Evolutionary conservation across 1,139 yeast genomes (phyloP), one percentile per base, ranked within the genome.

Genomic region (Saccharomyces hybrid): DNA sequence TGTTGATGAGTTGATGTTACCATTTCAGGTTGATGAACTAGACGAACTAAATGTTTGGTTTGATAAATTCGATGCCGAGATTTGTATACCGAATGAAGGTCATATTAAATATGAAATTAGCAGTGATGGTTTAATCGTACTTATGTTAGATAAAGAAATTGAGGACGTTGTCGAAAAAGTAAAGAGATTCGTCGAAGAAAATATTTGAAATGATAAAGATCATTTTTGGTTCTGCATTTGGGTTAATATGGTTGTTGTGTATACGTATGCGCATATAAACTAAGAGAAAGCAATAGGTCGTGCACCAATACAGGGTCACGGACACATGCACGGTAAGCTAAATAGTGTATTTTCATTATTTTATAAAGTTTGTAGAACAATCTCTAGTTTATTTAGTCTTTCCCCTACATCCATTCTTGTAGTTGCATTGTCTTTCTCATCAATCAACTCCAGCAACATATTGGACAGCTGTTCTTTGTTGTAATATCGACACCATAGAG

Each of bases 21-120:
- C 71, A 8, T 64, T 73, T 20, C 67, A 68, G 6, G 79, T 77
- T 46, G 81, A 82, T 9, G 81, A 79, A 46, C 71, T 82, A 75
- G 83, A 81, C 56, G 83, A 79, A 57, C 68, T 83, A 64, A 83
- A 84, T 62, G 69, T 65, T 34, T 83, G 84, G 70, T 84, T 84
- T 63, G 87, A 84, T 63, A 71, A 70, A 51, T 84, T 84, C 62
- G 89, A 84, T 64, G 81, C 75, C 47, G 71, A 71, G 31, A 75
- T 84, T 26, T 85, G 88, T 32, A 75, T 80, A 57, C 88, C 88
- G 29, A 83, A 84, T 61, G 86, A 83, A 59, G 84, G 82, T 5
- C 80, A 80, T 62, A 79, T 84, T 58, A 83, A 83, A 64, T 84
- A 84, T 63, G 88, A 84, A 61, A 86, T 83, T 6, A 87, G 87